These are phyloP conservation scores for Coemansia sp. DNA, from an alignment of 192 early-diverging fungal genomes.

Conservation along the genomic window DNA sequence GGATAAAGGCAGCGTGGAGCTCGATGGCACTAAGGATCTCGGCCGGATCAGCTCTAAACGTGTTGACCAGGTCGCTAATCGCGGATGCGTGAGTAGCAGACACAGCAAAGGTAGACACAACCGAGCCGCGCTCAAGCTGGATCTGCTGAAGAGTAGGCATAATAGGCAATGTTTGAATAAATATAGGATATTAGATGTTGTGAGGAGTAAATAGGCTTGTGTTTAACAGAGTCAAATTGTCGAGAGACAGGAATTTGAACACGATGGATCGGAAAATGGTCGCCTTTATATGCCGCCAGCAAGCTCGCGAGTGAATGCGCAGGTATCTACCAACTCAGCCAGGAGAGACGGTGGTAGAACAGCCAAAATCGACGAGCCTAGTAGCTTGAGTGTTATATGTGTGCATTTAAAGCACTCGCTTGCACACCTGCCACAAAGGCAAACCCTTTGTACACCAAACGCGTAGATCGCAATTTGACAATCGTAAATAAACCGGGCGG, in stretches of 20 bases:
- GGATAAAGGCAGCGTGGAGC: slow-evolving; percentile 17
- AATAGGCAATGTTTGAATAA: neutral
- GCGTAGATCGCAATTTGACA: neutral
- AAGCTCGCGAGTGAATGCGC: neutral
- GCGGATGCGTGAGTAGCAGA: neutral
- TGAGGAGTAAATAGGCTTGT: neutral
- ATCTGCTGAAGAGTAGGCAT: neutral
- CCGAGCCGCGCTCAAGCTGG: neutral
- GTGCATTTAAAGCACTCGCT: neutral
- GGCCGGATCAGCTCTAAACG: neutral
- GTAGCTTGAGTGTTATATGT: neutral
- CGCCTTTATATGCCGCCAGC: neutral
- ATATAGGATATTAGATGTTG: neutral
- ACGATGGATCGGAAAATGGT: neutral
- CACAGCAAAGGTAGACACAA: neutral
- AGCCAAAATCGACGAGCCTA: neutral
- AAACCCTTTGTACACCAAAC: neutral
- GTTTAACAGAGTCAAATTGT: neutral
- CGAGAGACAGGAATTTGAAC: neutral
- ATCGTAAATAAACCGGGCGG: no score
- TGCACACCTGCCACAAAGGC: neutral
- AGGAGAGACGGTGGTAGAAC: neutral
- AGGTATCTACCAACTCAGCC: neutral
- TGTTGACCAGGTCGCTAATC: neutral
- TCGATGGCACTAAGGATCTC: slow-evolving; percentile 16